These are phyloP conservation scores for Rhynchosporium agropyri DNA, from an alignment of 2,329 filamentous ascomycete species.

Conservation along the genomic window DNA sequence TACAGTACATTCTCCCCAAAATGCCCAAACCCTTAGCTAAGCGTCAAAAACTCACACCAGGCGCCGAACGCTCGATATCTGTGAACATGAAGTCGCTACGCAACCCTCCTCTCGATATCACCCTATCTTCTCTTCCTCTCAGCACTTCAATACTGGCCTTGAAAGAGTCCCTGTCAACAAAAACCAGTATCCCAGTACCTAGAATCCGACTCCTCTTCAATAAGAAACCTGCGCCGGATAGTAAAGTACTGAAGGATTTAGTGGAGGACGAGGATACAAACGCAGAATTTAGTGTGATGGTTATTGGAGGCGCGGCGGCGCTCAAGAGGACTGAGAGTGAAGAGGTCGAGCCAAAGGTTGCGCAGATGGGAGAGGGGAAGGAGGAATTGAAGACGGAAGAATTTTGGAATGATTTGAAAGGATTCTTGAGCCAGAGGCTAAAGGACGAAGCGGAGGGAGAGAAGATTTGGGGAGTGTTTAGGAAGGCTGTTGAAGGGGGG, in stretches of 20 bases:
- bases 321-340: slow-evolving; percentile 46
- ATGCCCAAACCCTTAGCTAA: slow-evolving; percentile 59
- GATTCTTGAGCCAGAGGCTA: slow-evolving; percentile 77
- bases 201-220: slow-evolving; percentile 86
- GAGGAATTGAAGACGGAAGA: slow-evolving; percentile 67
- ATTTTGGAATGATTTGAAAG: slow-evolving; percentile 87
- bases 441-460: slow-evolving; percentile 69
- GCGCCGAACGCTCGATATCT: slow-evolving; percentile 55
- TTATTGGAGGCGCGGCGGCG: slow-evolving; percentile 71
- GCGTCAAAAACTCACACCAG: slow-evolving; percentile 51
- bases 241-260: slow-evolving; percentile 76
- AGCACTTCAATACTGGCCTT: slow-evolving; percentile 79
- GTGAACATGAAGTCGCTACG: slow-evolving; percentile 76
- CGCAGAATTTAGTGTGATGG: slow-evolving; percentile 84
- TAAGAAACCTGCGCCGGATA: slow-evolving; percentile 82
- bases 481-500: slow-evolving; percentile 53
- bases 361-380: slow-evolving; percentile 57
- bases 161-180: slow-evolving; percentile 67
- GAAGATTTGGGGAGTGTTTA: slow-evolving; percentile 69
- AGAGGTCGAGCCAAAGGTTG: slow-evolving; percentile 45
- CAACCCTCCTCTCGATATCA: slow-evolving; percentile 70
- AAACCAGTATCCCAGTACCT: slow-evolving; percentile 65
- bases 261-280: slow-evolving; percentile 56
- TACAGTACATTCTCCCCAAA: slow-evolving; percentile 71
- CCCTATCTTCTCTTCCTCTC: slow-evolving; percentile 62